Evolutionary conservation across 2,329 filamentous ascomycete species (phyloP).

Genomic region (Ilyonectria sp.): DNA sequence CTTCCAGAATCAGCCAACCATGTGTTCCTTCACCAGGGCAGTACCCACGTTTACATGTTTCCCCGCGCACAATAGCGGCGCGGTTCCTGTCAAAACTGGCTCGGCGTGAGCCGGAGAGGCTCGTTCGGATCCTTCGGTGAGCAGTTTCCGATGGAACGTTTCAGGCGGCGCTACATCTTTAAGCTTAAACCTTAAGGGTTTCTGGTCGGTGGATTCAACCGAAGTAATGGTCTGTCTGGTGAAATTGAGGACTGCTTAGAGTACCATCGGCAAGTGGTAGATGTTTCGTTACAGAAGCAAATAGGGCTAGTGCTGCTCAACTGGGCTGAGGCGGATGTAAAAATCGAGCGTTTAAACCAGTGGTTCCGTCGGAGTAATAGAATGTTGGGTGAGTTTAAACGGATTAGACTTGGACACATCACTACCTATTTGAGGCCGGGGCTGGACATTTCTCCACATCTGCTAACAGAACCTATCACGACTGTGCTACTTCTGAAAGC

Average conservation of each 20-base stretch:
- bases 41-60: background rate
- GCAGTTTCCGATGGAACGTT: background rate
- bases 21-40: background rate
- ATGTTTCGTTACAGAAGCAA: too few relatives aligned
- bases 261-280: too few relatives aligned
- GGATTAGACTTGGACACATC: too few relatives aligned
- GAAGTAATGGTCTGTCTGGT: background rate
- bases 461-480: background rate
- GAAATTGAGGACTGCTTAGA: too few relatives aligned
- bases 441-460: background rate
- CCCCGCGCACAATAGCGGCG: background rate
- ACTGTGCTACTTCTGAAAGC: background rate
- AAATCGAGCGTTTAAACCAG: too few relatives aligned
- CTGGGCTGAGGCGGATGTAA: too few relatives aligned
- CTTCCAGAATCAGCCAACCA: background rate
- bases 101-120: background rate
- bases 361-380: too few relatives aligned
- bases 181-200: slow-evolving; percentile 21
- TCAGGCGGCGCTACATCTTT: background rate
- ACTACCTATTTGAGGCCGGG: background rate
- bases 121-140: background rate
- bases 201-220: background rate
- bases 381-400: too few relatives aligned
- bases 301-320: too few relatives aligned
- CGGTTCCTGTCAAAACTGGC: background rate